Conservation (phyloP, 1,284 basidiomycete genomes). For the Neotropicomus parvogracilis region DNA sequence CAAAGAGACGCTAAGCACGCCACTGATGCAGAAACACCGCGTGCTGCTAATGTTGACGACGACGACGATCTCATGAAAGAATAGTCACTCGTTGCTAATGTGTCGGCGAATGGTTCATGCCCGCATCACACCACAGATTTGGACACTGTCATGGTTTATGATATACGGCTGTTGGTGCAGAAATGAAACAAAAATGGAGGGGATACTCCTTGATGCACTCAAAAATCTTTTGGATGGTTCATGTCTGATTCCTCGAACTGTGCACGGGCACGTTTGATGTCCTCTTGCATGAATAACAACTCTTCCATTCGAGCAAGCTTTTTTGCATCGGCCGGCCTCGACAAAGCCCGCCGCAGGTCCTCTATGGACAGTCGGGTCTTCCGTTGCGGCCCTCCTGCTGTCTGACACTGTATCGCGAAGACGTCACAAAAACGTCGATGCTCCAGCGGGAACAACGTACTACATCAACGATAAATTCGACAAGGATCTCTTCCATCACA, state of each 20-base stretch:
- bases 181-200: conserved; percentile 8
- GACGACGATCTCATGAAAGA: conserved; percentile 64
- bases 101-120: conserved; percentile 1
- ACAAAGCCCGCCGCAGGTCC: conserved; percentile 72
- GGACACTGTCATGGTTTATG: conserved; percentile 6
- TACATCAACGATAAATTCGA: conserved; percentile 88
- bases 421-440: conserved; percentile 9
- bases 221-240: conserved; percentile 48
- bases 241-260: conserved; percentile 71
- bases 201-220: conserved; percentile 9
- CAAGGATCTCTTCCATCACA: conserved; percentile 91
- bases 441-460: conserved; percentile 45
- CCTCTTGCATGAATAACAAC: conserved; percentile 86
- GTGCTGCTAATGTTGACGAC: conserved; percentile 27
- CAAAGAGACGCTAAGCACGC: conserved; percentile 21
- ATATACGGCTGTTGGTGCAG: conserved; percentile 4
- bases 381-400: conserved; percentile 62
- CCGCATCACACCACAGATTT: too few species aligned
- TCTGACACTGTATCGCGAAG: conserved; percentile 53
- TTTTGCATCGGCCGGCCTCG: conserved; percentile 75
- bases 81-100: conserved; percentile 18
- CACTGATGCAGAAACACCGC: conserved; percentile 22
- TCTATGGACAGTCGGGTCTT: conserved; percentile 76
- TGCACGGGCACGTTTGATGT: conserved; percentile 82
- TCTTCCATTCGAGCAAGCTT: conserved; percentile 88